phyloP scores from a whole-genome alignment of 305 asterid genomes.

The Solanum aculeatissimum region DNA sequence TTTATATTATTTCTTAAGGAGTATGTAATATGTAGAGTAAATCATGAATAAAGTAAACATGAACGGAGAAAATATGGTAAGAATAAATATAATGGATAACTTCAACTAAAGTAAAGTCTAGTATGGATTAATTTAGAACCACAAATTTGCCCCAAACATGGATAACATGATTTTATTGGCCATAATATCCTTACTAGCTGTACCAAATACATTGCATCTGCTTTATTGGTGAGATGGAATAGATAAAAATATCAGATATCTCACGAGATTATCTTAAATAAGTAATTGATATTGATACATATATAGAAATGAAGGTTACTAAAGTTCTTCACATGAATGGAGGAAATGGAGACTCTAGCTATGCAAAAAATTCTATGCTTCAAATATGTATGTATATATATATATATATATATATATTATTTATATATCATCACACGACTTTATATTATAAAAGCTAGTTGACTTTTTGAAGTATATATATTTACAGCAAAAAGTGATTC shows the following conservation, averaged over 20 bases:
- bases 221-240: too few relatives aligned
- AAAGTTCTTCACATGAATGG: conserved; percentile 16
- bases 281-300: neutral
- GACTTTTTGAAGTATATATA: too few relatives aligned
- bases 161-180: neutral
- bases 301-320: neutral
- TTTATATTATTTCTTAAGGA: neutral
- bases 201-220: neutral
- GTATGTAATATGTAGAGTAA: neutral
- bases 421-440: too few relatives aligned
- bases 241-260: neutral
- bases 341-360: conserved; percentile 15
- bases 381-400: conserved; percentile 3
- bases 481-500: neutral
- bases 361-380: conserved; percentile 15
- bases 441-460: too few relatives aligned
- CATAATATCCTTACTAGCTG: neutral
- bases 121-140: neutral
- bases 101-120: too few relatives aligned
- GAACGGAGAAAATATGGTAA: rapidly evolving
- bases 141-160: neutral
- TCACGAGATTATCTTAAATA: neutral
- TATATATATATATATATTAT: too few relatives aligned
- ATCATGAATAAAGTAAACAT: neutral
- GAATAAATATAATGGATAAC: neutral